phyloP scores from a whole-genome alignment of 805 yeast species.

The Wickerhamiella parazyma region DNA sequence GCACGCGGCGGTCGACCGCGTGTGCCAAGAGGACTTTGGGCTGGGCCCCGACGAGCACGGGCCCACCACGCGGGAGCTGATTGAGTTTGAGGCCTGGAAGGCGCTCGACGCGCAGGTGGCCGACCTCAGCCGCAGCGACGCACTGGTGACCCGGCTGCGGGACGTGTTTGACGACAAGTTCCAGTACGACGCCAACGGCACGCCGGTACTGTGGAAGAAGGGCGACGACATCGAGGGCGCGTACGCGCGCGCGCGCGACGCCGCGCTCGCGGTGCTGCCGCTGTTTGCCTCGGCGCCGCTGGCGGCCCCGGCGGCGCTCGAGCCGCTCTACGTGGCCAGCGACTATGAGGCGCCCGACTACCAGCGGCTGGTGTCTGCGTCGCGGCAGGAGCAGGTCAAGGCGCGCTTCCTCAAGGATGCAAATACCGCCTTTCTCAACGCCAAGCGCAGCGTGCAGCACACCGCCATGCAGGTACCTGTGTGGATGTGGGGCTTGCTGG shows the following conservation, averaged over 20 bases:
- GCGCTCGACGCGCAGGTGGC: constrained; percentile 43
- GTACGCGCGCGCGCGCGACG: constrained; percentile 45
- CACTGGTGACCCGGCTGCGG: constrained; percentile 48
- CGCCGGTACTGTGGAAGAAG: constrained; percentile 72
- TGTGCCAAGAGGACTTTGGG: constrained; percentile 39
- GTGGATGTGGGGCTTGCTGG: constrained; percentile 59
- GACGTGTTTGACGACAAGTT: constrained; percentile 73
- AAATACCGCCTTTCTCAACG: constrained; percentile 70
- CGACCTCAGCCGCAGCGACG: constrained; percentile 53
- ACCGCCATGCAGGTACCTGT: constrained; percentile 70
- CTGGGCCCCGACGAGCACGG: constrained; percentile 41
- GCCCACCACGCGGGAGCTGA: constrained; percentile 32
- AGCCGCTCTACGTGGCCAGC: constrained; percentile 34
- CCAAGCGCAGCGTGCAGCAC: constrained; percentile 73
- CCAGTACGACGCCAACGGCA: constrained; percentile 67
- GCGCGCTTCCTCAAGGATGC: constrained; percentile 57
- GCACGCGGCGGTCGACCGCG: constrained; percentile 26
- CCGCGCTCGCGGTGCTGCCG: constrained; percentile 47
- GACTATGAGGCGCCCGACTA: constrained; percentile 35
- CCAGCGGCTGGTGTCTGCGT: constrained; percentile 38
- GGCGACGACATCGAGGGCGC: constrained; percentile 56
- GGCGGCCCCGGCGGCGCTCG: constrained; percentile 25
- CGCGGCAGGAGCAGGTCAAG: constrained; percentile 43
- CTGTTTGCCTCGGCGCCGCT: constrained; percentile 40
- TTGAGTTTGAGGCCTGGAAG: constrained; percentile 52